Base-by-base conservation (phyloP, 345 rosid genomes). In the Linum trigynum region DNA sequence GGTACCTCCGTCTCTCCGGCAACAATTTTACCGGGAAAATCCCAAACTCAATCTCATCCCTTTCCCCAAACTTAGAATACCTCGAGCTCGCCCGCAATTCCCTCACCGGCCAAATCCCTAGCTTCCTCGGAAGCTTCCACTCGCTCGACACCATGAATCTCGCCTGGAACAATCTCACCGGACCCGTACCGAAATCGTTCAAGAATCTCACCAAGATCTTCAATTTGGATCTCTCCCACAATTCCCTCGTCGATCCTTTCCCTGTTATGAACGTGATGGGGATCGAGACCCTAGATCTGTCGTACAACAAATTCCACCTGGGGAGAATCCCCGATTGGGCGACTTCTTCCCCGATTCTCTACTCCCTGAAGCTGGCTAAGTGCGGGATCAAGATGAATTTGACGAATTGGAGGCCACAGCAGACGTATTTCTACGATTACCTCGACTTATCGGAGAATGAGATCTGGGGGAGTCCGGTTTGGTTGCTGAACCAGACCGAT, bases 221-320 rank as follows among this genome's bases (percentile, higher is more conserved):
- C 82, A 88, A 83, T 59, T 88, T 90, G 39, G 80, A 88, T 59
- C 90, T 90, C 51, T 78, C 95, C 3, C 82, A 72, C 56, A 90
- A 88, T 73, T 72, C 70, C 37, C 74, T 88, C 40, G 67, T 56
- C 0, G 97, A 82, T 75, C 95, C 91, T 5, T 90, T 90, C 68
- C 97, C 97, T 16, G 57, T 3, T 0, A 60, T 90, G 84, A 61
- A 73, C 65, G 90, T 90, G 2, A 88, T 77, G 78, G 90, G 95
- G 2, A 90, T 90, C 17, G 97, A 88, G 16, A 87, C 92, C 10
- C 70, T 90, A 1, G 89, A 90, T 74, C 71, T 88, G 4, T 90
- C 97, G 0, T 71, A 88, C 67, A 88, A 84, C 63, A 59, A 57
- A 4, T 86, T 88, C 74, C 79, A 84, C 61, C 84, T 88, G 4